Base-by-base conservation (phyloP, 2,329 filamentous ascomycete species). In the Amauroascus niger region DNA sequence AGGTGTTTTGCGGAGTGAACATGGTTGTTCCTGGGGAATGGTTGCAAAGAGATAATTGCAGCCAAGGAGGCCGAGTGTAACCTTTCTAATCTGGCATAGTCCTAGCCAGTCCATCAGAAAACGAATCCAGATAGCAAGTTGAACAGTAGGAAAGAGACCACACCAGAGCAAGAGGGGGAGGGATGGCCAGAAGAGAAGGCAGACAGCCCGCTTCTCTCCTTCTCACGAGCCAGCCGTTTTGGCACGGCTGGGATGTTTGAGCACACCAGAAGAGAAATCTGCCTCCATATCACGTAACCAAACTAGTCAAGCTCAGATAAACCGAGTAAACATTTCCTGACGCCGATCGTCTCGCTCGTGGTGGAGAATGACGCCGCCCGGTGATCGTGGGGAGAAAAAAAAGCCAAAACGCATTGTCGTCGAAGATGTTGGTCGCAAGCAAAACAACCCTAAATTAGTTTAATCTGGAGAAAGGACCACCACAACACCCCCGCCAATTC, bases 41-140 rank as follows among this genome's bases (percentile, higher is more conserved):
- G 40, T 52, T 45, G 30, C 40, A 52, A 49, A 24, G 28, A 22
- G 28, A 22, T 20, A 44, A 33, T 30, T 9, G 14, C 22, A 46
- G 50, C 40, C 50, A 52, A 52, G 49, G 30, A 32, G 16, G 28
- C 30, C 26, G 47, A 45, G 50, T 52, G 50, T 52, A 46, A 52
- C 50, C 50, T 41, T n/a, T 52, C 40, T 45, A 26, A 26, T 46
- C 28, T 52, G 30, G 41, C 30, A 18, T n/a, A n/a, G 16, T 30
- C 24, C 7, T 35, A 9, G 28, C 43, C 5, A 49, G 33, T n/a
- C n/a, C n/a, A 43, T 51, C 26, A 51, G n/a, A 33, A 22, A 32
- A 24, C 30, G 26, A 26, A 6, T 11, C 14, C 16, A 4, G 2
- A 33, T 11, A 1, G 8, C 45, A n/a, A n/a, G n/a, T n/a, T n/a